A percentile compares a stretch with the other conserved stretches of the same genome.
phyloP scores from a whole-genome alignment of 1,139 yeast species.

The Sugiyamaella sp. region DNA sequence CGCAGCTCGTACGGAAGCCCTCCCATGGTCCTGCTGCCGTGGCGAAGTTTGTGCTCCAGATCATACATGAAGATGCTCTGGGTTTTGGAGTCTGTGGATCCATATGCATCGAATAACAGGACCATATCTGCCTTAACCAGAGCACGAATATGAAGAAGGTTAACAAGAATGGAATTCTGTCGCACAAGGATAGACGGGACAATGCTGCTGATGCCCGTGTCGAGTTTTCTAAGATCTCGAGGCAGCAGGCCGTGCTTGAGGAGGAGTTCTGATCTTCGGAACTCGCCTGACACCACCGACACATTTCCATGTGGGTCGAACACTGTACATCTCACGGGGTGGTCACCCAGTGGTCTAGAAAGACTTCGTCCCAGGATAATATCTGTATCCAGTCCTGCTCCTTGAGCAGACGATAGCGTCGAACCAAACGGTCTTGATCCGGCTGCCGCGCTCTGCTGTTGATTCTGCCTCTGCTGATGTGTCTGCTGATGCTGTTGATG shows the following conservation, averaged over 20 bases:
- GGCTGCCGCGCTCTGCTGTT: constrained; percentile 18
- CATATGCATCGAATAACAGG: constrained; percentile 76
- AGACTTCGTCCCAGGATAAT: constrained; percentile 42
- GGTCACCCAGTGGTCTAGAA: constrained; percentile 41
- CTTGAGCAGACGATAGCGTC: background rate
- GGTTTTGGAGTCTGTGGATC: constrained; percentile 59
- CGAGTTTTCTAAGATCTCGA: constrained; percentile 82
- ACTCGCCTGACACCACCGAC: constrained; percentile 72
- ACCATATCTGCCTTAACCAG: constrained; percentile 79
- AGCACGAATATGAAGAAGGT: constrained; percentile 84
- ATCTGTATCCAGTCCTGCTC: constrained; percentile 29
- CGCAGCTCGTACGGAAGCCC: constrained; percentile 71
- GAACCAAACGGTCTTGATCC: background rate
- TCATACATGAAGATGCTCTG: constrained; percentile 86
- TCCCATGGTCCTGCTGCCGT: constrained; percentile 43
- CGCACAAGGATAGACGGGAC: constrained; percentile 87
- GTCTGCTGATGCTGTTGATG: background rate
- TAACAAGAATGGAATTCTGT: constrained; percentile 74
- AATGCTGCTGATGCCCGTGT: constrained; percentile 83
- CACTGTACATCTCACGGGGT: constrained; percentile 64
- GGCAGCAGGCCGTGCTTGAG: constrained; percentile 77
- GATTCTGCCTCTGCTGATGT: background rate
- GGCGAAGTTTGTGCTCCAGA: constrained; percentile 74
- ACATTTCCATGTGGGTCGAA: constrained; percentile 76
- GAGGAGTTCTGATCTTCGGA: constrained; percentile 74